These are phyloP conservation scores for Globisporangium abappressorium DNA, from an alignment of 352 stramenopile species.

Conservation along the genomic window DNA sequence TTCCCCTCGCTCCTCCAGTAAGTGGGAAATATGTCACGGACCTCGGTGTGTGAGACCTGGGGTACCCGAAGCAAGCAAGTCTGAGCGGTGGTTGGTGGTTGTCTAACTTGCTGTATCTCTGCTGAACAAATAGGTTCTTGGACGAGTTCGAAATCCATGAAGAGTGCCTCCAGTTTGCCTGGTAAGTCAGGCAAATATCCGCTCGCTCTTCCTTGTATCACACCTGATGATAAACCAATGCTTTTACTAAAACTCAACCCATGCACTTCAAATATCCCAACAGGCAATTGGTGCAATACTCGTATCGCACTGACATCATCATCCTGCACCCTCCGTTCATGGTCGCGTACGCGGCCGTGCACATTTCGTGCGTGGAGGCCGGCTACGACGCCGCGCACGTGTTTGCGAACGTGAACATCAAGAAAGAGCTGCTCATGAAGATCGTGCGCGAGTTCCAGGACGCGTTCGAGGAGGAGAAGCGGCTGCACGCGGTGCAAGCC, in stretches of 20 bases:
- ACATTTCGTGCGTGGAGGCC: constrained; percentile 74
- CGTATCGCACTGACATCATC: constrained; percentile 87
- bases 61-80: not conserved
- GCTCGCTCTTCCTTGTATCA: not conserved
- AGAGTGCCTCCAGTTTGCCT: constrained; percentile 81
- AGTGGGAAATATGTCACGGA: constrained; percentile 11
- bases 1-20: constrained; percentile 83
- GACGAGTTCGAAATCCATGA: constrained; percentile 86
- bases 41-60: not conserved
- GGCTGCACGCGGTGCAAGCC: constrained; percentile 57
- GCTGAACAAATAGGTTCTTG: constrained; percentile 43
- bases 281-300: constrained; percentile 86
- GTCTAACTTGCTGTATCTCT: not conserved
- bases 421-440: constrained; percentile 77
- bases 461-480: constrained; percentile 75
- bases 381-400: constrained; percentile 76
- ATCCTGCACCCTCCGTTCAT: constrained; percentile 84
- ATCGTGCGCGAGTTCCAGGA: constrained; percentile 75
- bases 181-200: constrained; percentile 27
- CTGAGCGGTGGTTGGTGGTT: not conserved
- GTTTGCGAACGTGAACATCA: constrained; percentile 80
- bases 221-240: not conserved
- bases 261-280: not conserved
- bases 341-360: constrained; percentile 80
- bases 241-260: not conserved